Evolutionary conservation across 169 alveolate species (phyloP).

Genomic region (Eimeria necatrix): DNA sequence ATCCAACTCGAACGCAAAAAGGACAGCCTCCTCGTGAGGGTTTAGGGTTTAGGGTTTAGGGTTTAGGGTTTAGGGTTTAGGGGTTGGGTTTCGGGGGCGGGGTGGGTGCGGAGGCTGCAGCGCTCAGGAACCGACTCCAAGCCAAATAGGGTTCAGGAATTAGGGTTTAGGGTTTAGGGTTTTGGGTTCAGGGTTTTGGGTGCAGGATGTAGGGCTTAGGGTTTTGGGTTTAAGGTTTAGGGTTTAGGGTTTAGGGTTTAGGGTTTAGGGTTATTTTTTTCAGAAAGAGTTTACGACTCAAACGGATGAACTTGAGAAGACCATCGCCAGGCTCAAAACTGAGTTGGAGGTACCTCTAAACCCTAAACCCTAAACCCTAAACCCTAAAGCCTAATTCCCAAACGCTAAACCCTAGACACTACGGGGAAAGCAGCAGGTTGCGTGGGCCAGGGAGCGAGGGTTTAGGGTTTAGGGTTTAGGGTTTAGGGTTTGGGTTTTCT

Average conservation of each 20-base stretch:
- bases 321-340: background rate
- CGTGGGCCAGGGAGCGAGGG: no score
- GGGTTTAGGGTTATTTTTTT: background rate
- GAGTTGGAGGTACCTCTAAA: background rate
- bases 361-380: background rate
- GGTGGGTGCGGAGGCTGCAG: no score
- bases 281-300: slow-evolving; percentile 18
- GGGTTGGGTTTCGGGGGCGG: background rate
- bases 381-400: background rate
- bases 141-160: background rate
- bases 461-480: no score
- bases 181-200: no score
- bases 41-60: background rate
- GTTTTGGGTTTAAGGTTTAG: no score
- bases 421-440: no score
- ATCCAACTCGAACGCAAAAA: background rate
- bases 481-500: no score
- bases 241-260: no score
- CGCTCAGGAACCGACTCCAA: no score
- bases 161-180: no score
- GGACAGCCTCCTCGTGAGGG: slow-evolving; percentile 17
- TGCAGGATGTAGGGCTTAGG: no score
- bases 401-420: no score
- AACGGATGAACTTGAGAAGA: background rate
- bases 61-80: background rate